Percentiles rank a stretch among this genome's conserved stretches.
These are phyloP conservation scores for Prunus padus DNA, from an alignment of 306 rosid species.

Conservation along the genomic window DNA sequence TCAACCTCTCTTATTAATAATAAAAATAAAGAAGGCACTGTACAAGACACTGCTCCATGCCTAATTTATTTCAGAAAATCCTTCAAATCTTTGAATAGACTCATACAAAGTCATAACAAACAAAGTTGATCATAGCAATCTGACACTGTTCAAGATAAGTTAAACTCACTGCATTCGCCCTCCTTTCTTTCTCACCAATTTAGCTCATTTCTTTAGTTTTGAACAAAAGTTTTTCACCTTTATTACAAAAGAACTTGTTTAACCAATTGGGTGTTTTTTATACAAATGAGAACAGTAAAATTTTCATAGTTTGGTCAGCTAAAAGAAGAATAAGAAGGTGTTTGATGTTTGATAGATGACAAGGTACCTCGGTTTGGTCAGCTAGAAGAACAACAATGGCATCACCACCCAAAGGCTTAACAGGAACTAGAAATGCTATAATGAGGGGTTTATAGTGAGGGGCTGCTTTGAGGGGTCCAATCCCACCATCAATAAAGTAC, in stretches of 20 bases:
- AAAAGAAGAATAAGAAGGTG: neutral
- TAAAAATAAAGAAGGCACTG: neutral
- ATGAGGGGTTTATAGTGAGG: too few relatives aligned
- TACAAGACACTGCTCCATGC: neutral
- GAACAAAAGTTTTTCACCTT: neutral
- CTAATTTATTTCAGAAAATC: neutral
- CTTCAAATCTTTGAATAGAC: neutral
- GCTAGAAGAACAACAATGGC: slow-evolving; percentile 79
- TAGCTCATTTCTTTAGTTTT: neutral
- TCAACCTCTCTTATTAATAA: slow-evolving; percentile 2
- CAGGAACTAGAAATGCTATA: too few relatives aligned
- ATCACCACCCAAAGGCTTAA: slow-evolving; percentile 50
- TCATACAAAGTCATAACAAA: neutral
- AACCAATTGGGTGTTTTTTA: neutral
- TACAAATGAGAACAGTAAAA: neutral
- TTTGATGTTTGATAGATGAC: neutral
- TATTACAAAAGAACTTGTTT: neutral
- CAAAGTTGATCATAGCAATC: neutral
- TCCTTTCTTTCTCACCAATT: neutral
- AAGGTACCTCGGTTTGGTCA: slow-evolving; percentile 85
- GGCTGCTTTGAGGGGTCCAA: too few relatives aligned
- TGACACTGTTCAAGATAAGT: neutral
- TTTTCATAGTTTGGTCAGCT: neutral
- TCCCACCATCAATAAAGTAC: too few relatives aligned
- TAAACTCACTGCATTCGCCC: neutral